A percentile compares a stretch with the other conserved stretches of the same genome.
phyloP scores from a whole-genome alignment of 768 basidiomycete genomes.

The Daedaleopsis nitida region DNA sequence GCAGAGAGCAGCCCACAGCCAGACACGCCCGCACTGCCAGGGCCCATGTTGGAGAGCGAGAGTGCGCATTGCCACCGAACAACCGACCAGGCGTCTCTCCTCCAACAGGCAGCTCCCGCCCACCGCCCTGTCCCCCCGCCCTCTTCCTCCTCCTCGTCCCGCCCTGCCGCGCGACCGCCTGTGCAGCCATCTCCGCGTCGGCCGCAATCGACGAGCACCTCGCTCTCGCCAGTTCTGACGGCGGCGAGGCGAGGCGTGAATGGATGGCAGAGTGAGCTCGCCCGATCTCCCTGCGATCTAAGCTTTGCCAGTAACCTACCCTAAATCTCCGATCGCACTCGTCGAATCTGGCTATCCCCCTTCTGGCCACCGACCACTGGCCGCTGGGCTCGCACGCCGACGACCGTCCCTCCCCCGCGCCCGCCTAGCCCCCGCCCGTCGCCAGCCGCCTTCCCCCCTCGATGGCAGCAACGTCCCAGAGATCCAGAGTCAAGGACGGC shows the following conservation, averaged over 20 bases:
- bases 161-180: neutral
- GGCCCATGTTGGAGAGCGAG: neutral
- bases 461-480: neutral
- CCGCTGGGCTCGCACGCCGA: neutral
- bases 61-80: conserved; percentile 18
- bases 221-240: no score
- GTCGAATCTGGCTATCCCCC: conserved; percentile 11
- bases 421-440: neutral
- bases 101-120: conserved; percentile 1
- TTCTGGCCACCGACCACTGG: conserved; percentile 3
- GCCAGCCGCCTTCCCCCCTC: neutral
- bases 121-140: conserved; percentile 1
- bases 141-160: neutral
- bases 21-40: neutral
- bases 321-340: conserved; percentile 18
- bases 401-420: neutral
- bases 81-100: neutral
- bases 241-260: no score
- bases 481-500: neutral
- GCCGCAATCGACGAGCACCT: no score
- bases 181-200: neutral
- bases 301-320: conserved; percentile 8
- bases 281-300: conserved; percentile 18
- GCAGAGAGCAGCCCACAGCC: neutral
- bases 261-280: no score